Conservation (phyloP, 1,284 basidiomycete species). For the Taiwanofungus camphoratus region DNA sequence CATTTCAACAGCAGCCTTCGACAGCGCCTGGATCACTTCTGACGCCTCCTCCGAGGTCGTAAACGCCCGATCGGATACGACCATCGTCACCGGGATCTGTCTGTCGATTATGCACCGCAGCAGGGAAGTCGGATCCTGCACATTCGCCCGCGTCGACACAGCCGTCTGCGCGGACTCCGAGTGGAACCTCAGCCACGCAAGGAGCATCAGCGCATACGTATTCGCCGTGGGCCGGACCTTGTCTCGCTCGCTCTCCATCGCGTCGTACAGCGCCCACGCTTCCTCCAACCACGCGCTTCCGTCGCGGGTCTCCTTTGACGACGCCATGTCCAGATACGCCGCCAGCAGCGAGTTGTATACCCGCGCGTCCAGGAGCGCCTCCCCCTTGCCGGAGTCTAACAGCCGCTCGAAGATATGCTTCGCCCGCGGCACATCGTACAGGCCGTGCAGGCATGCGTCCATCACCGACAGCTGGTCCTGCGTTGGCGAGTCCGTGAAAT, state of each 20-base stretch:
- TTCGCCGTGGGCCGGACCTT: conserved; percentile 44
- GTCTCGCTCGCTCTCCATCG: conserved; percentile 47
- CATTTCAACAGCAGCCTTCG: conserved; percentile 52
- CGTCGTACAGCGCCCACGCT: conserved; percentile 50
- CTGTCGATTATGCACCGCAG: conserved; percentile 45
- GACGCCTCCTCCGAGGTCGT: conserved; percentile 48
- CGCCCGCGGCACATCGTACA: conserved; percentile 69
- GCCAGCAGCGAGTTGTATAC: conserved; percentile 54
- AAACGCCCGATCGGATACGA: conserved; percentile 56
- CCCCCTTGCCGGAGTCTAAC: conserved; percentile 29
- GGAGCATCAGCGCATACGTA: conserved; percentile 65
- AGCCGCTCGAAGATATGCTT: conserved; percentile 60
- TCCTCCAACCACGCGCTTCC: conserved; percentile 51
- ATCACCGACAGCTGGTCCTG: conserved; percentile 71
- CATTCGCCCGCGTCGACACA: background rate
- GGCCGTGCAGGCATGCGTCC: conserved; percentile 70
- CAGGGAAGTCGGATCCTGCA: conserved; percentile 30
- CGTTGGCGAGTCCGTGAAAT: conserved; percentile 59
- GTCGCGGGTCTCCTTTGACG: conserved; percentile 36
- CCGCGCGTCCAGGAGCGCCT: conserved; percentile 33
- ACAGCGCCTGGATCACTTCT: conserved; percentile 50
- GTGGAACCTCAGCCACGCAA: conserved; percentile 44
- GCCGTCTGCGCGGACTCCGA: conserved; percentile 27
- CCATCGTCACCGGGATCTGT: conserved; percentile 43
- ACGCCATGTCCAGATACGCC: conserved; percentile 58